A percentile compares a stretch with the other conserved stretches of the same genome.
phyloP scores from a whole-genome alignment of 441 rosid genomes.

The Omphalea diandra region DNA sequence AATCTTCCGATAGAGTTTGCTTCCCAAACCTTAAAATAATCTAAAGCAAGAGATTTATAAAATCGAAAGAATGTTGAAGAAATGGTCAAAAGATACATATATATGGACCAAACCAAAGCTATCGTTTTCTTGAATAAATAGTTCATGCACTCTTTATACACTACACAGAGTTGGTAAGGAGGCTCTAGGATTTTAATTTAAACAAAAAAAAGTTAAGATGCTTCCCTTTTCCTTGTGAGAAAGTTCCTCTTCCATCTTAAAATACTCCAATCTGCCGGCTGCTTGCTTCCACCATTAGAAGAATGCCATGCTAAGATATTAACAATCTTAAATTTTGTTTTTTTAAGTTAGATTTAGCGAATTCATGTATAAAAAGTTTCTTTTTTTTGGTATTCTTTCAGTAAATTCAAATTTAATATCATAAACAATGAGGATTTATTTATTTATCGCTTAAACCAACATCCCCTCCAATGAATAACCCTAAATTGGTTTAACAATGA shows the following conservation, averaged over 20 bases:
- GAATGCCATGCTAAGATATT: neutral
- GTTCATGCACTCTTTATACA: conserved; percentile 23
- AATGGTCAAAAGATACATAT: conserved; percentile 13
- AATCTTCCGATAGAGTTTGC: neutral
- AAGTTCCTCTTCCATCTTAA: neutral
- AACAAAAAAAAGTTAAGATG: conserved; percentile 10
- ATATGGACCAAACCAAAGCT: too few species aligned
- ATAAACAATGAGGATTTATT: too few species aligned
- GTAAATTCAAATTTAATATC: too few species aligned
- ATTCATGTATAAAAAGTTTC: too few species aligned
- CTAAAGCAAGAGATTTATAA: neutral
- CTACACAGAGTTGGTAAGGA: neutral
- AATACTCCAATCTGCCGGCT: neutral
- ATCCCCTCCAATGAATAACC: too few species aligned
- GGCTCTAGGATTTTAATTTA: neutral
- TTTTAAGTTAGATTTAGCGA: too few species aligned
- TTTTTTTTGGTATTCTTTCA: too few species aligned
- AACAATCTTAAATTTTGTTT: too few species aligned
- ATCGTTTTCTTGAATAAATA: neutral
- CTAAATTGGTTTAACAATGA: too few species aligned
- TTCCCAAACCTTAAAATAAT: neutral
- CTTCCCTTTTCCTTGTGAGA: conserved; percentile 10
- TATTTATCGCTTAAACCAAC: too few species aligned
- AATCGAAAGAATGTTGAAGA: neutral
- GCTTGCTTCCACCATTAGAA: neutral